Conservation (phyloP, 140 eudicot species). For the Senecio squalidus region DNA sequence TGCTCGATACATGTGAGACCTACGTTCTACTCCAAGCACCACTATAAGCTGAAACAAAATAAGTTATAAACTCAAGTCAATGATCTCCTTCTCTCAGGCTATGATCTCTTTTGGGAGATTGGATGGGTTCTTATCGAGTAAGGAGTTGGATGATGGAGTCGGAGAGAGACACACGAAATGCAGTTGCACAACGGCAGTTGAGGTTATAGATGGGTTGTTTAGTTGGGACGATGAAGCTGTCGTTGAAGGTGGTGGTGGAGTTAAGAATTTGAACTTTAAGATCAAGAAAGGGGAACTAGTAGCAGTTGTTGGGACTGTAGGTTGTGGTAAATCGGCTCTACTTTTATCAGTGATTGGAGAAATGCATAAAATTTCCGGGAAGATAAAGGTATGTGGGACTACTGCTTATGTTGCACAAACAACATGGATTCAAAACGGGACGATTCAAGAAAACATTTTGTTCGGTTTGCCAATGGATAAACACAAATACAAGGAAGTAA, state of each 20-base stretch:
- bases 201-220: constrained; percentile 49
- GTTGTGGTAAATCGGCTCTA: constrained; percentile 80
- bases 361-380: constrained; percentile 64
- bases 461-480: too few species aligned
- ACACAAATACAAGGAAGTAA: too few species aligned
- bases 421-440: too few species aligned
- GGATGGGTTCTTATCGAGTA: constrained; percentile 49
- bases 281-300: constrained; percentile 61
- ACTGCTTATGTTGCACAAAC: too few species aligned
- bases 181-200: constrained; percentile 40
- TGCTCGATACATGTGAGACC: too few species aligned
- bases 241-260: constrained; percentile 36
- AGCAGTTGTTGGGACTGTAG: constrained; percentile 81
- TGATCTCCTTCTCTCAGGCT: constrained; percentile 68
- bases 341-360: constrained; percentile 79
- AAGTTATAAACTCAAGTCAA: too few species aligned
- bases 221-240: constrained; percentile 69
- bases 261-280: constrained; percentile 47
- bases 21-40: too few species aligned
- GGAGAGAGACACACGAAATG: constrained; percentile 48
- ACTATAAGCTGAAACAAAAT: too few species aligned
- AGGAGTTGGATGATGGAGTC: constrained; percentile 48
- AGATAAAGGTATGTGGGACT: too few species aligned
- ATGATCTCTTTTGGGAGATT: constrained; percentile 60
- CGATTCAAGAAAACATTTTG: too few species aligned